Conservation (phyloP, 1,284 basidiomycete species). For the Mrakiaceae sp. region DNA sequence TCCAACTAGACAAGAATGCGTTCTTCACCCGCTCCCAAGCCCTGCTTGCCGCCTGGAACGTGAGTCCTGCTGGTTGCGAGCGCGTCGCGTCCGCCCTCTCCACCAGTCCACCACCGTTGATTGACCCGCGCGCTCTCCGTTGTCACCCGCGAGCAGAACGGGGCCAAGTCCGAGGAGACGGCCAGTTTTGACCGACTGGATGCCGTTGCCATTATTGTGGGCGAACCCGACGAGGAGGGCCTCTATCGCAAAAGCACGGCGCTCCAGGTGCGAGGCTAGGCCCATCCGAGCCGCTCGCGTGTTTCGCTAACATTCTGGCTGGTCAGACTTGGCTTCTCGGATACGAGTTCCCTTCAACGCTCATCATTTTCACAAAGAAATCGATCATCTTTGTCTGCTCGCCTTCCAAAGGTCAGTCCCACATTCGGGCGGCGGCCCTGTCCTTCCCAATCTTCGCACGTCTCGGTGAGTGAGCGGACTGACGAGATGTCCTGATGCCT, state of each 20-base stretch:
- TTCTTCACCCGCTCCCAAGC: constrained; percentile 57
- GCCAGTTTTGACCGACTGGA: constrained; percentile 53
- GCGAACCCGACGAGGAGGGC: constrained; percentile 71
- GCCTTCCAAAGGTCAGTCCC: constrained; percentile 63
- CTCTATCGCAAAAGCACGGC: constrained; percentile 78
- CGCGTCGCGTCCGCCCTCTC: background rate
- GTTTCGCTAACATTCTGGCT: background rate
- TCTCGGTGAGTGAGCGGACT: background rate
- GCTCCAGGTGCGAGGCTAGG: constrained; percentile 55
- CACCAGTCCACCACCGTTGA: background rate
- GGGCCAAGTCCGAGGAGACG: constrained; percentile 56
- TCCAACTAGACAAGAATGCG: constrained; percentile 42
- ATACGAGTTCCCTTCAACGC: constrained; percentile 91
- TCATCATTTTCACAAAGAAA: constrained; percentile 63
- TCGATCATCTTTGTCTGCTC: constrained; percentile 75
- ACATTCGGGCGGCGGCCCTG: no score
- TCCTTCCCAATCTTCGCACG: background rate
- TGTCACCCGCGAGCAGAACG: constrained; percentile 36
- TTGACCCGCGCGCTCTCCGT: background rate
- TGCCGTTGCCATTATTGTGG: constrained; percentile 63
- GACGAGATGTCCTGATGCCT: no score
- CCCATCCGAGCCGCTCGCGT: background rate
- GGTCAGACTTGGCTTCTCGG: constrained; percentile 83
- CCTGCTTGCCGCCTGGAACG: constrained; percentile 63
- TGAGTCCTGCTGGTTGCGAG: constrained; percentile 36